Conservation (phyloP, 1,139 yeast genomes). For the Debaryomycetaceae sp. region DNA sequence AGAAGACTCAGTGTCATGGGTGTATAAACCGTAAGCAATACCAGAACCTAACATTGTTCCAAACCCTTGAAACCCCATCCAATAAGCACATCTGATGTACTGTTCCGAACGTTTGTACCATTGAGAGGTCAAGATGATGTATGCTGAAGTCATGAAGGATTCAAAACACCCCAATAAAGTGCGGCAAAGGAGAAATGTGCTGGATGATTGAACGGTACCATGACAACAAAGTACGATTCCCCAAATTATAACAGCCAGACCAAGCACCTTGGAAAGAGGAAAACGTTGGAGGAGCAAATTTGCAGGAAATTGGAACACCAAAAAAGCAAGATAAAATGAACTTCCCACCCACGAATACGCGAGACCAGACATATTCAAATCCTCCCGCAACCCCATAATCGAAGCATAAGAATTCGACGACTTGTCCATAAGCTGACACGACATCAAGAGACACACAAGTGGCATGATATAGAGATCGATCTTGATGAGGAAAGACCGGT, state of each 20-base stretch:
- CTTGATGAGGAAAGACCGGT: slow-evolving; percentile 30
- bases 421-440: slow-evolving; percentile 66
- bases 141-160: slow-evolving; percentile 52
- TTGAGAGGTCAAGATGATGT: slow-evolving; percentile 45
- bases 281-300: slow-evolving; percentile 35
- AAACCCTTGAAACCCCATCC: slow-evolving; percentile 31
- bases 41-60: slow-evolving; percentile 24
- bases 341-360: slow-evolving; percentile 57
- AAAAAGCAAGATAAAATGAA: slow-evolving; percentile 52
- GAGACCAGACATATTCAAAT: slow-evolving; percentile 46
- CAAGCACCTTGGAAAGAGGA: slow-evolving; percentile 26
- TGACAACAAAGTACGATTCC: slow-evolving; percentile 26
- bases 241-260: slow-evolving; percentile 24
- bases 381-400: slow-evolving; percentile 52
- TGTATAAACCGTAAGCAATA: slow-evolving; percentile 21
- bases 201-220: slow-evolving; percentile 25
- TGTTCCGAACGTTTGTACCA: slow-evolving; percentile 23
- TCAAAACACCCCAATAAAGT: slow-evolving; percentile 52
- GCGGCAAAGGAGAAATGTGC: slow-evolving; percentile 25
- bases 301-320: slow-evolving; percentile 48
- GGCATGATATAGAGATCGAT: slow-evolving; percentile 57
- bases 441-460: slow-evolving; percentile 50
- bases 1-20: slow-evolving; percentile 8
- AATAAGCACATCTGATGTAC: slow-evolving; percentile 20
- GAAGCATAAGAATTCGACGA: slow-evolving; percentile 57